Evolutionary conservation across 2,329 filamentous ascomycete genomes (phyloP).

Genomic region (Zymoseptoria passerinii): DNA sequence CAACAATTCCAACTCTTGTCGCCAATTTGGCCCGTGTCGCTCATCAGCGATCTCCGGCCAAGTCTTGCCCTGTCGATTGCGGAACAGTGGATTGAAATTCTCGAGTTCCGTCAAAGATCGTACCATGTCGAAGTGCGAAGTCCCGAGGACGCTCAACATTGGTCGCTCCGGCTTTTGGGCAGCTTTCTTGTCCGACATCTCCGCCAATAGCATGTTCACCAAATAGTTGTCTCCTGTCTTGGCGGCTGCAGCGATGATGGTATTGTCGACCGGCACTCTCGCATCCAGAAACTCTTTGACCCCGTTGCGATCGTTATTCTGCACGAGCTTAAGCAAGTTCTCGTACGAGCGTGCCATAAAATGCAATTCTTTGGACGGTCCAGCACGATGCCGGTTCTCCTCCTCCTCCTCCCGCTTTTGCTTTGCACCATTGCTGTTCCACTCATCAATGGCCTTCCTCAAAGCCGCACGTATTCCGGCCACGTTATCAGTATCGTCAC

Average conservation of each 20-base stretch:
- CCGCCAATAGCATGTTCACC: constrained; percentile 59
- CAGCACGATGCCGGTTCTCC: constrained; percentile 31
- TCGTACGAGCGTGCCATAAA: constrained; percentile 44
- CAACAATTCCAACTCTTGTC: constrained; percentile 74
- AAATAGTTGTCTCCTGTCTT: constrained; percentile 85
- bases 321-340: constrained; percentile 41
- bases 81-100: constrained; percentile 72
- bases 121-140: constrained; percentile 76
- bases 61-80: constrained; percentile 62
- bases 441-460: constrained; percentile 38
- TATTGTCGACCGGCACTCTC: constrained; percentile 53
- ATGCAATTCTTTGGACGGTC: constrained; percentile 34
- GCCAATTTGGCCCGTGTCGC: constrained; percentile 78
- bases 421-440: constrained; percentile 33
- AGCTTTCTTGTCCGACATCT: constrained; percentile 49
- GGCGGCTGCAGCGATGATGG: constrained; percentile 82
- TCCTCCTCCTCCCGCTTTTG: constrained; percentile 47
- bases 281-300: constrained; percentile 42
- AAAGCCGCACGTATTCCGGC: constrained; percentile 53
- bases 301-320: constrained; percentile 41
- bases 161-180: constrained; percentile 73
- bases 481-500: constrained; percentile 71
- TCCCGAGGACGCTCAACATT: constrained; percentile 87
- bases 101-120: constrained; percentile 37
- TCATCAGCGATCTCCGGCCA: constrained; percentile 84